A percentile compares a stretch with the other conserved stretches of the same genome.
Conservation (phyloP, 2,329 filamentous ascomycete species). For the Xylaria sp. region DNA sequence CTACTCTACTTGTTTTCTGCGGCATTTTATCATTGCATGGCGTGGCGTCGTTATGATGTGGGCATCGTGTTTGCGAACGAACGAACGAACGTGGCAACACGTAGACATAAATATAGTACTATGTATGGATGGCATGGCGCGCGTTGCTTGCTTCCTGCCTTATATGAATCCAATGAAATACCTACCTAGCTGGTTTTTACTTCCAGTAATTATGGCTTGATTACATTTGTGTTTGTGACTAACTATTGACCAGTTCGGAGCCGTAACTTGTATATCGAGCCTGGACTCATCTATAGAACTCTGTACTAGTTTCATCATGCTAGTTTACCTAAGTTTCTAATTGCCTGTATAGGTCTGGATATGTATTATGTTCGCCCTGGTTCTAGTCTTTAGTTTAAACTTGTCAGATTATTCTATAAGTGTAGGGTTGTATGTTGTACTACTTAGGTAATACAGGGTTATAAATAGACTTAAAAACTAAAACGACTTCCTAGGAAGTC, state of each 20-base stretch:
- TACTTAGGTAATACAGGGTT: too few relatives aligned
- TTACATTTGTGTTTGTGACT: neutral
- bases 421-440: too few relatives aligned
- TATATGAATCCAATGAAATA: constrained; percentile 12
- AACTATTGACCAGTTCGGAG: too few relatives aligned
- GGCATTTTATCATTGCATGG: constrained; percentile 21
- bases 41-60: constrained; percentile 17
- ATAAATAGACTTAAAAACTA: too few relatives aligned
- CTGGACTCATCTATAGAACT: too few relatives aligned
- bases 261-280: too few relatives aligned
- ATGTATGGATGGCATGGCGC: constrained; percentile 23
- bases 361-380: too few relatives aligned
- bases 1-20: constrained; percentile 7
- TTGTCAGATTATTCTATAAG: too few relatives aligned
- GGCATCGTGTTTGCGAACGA: constrained; percentile 13
- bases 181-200: neutral
- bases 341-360: too few relatives aligned
- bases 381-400: too few relatives aligned
- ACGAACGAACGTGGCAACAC: neutral
- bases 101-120: neutral
- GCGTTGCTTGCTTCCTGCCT: constrained; percentile 2
- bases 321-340: neutral
- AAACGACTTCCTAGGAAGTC: too few relatives aligned
- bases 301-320: too few relatives aligned
- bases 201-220: neutral